Base-by-base conservation (phyloP, 257 asterid genomes). In the Plantago ovata region DNA sequence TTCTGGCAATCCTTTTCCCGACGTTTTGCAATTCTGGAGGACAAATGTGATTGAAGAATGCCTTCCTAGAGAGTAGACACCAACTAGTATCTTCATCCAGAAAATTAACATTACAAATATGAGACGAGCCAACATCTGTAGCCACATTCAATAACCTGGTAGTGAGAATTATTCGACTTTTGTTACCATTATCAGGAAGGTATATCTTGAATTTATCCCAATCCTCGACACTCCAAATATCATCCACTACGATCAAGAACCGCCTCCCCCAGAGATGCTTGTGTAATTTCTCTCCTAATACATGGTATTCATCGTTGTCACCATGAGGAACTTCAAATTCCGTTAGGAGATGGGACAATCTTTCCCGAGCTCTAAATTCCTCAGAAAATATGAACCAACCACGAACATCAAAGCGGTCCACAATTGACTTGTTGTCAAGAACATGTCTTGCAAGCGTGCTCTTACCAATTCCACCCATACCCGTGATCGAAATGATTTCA, bases 381-480 rank as follows among this genome's bases (percentile, higher is more conserved):
- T 44, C 18, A 10, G 49, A 44, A 13, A 44, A 12, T 6, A 16
- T 44, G 7, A 44, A 12, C 49, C 49, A 44, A 44, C 16, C 49
- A 1, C 49, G 49, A 13, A 44, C 18, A 44, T 44, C 49, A 10
- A 44, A 44, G 18, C 13, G 0, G 15, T 44, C 8, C 18, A 44
- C 8, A 16, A 13, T 14, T 13, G 7, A 44, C 18, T n/a, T n/a
- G 13, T 14, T 44, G 15, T 13, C 15, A 44, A 12, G 18, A 44
- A 44, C 15, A 44, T 44, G 13, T 14, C 18, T 10, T 12, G 49
- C 49, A 44, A 44, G 49, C 2, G 49, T 44, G 13, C 18, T 44
- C 49, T 44, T 44, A 44, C 49, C 49, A 44, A 44, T 44, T 12
- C 49, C 49, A 8, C 49, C 49, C 49, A 44, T 44, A 2, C 18